Conservation (phyloP, 2,329 filamentous ascomycete genomes). For the Cercospora sp. region DNA sequence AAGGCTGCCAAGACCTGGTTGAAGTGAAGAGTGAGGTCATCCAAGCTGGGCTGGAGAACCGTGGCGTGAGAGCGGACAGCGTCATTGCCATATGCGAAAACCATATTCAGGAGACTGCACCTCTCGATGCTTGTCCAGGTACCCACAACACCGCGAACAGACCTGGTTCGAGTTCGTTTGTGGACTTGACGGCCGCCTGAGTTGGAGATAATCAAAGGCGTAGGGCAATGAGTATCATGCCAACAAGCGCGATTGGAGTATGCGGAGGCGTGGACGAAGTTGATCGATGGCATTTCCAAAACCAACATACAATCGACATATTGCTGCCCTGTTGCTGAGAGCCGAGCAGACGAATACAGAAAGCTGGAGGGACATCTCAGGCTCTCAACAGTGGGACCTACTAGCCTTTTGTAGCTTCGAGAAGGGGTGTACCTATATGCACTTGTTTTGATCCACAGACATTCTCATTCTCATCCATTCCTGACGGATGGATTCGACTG, state of each 20-base stretch:
- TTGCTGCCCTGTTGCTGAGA: background rate
- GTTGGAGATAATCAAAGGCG: background rate
- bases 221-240: background rate
- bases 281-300: background rate
- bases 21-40: background rate
- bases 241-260: background rate
- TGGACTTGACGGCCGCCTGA: background rate
- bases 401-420: no score
- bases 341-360: background rate
- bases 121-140: no score
- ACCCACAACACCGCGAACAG: no score
- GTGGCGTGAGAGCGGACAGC: background rate
- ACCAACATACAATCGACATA: background rate
- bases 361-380: background rate
- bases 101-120: no score
- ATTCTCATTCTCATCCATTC: no score
- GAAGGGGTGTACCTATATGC: fast-evolving
- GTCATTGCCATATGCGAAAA: no score
- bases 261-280: background rate
- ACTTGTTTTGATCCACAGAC: no score
- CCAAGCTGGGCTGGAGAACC: background rate
- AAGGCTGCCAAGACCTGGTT: background rate
- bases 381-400: background rate
- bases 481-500: no score
- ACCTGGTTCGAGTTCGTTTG: background rate